A percentile compares a stretch with the other conserved stretches of the same genome.
phyloP scores from a whole-genome alignment of 768 basidiomycete genomes.

The Hygrocybe coccinea region DNA sequence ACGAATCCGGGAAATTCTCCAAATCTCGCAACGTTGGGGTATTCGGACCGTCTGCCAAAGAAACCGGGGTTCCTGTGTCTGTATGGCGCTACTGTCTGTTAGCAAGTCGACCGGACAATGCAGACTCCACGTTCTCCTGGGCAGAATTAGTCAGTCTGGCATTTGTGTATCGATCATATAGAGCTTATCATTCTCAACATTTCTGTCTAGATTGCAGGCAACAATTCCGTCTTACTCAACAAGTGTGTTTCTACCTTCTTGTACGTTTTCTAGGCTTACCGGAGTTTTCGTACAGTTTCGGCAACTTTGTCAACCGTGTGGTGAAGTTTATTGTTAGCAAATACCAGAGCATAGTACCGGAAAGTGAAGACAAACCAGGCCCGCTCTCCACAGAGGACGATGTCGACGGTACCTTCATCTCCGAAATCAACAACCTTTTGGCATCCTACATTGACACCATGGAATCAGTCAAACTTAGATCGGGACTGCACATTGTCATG shows the following conservation, averaged over 20 bases:
- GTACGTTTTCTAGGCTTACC: background rate
- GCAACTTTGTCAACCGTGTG: conserved; percentile 94
- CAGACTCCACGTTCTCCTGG: conserved; percentile 97
- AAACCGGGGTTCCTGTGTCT: conserved; percentile 87
- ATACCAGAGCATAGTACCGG: conserved; percentile 75
- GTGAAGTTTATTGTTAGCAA: conserved; percentile 90
- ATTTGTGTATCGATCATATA: background rate
- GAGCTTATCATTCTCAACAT: background rate
- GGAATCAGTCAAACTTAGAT: conserved; percentile 87
- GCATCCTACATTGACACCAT: conserved; percentile 80
- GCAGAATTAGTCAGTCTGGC: conserved; percentile 68
- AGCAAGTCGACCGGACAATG: conserved; percentile 86
- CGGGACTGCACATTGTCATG: conserved; percentile 87
- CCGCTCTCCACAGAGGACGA: conserved; percentile 64
- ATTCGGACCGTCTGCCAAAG: conserved; percentile 89
- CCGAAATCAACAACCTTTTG: conserved; percentile 72
- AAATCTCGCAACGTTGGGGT: conserved; percentile 96
- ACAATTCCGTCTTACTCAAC: conserved; percentile 90
- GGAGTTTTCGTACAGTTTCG: conserved; percentile 53
- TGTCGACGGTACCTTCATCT: conserved; percentile 69
- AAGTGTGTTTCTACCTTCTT: conserved; percentile 50
- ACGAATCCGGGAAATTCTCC: conserved; percentile 98
- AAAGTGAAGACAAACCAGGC: conserved; percentile 65
- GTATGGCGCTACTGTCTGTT: conserved; percentile 98
- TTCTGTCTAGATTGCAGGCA: conserved; percentile 65